A percentile compares a stretch with the other conserved stretches of the same genome.
Conservation (phyloP, 495 filamentous ascomycete species). For the Xeromyces bisporus region DNA sequence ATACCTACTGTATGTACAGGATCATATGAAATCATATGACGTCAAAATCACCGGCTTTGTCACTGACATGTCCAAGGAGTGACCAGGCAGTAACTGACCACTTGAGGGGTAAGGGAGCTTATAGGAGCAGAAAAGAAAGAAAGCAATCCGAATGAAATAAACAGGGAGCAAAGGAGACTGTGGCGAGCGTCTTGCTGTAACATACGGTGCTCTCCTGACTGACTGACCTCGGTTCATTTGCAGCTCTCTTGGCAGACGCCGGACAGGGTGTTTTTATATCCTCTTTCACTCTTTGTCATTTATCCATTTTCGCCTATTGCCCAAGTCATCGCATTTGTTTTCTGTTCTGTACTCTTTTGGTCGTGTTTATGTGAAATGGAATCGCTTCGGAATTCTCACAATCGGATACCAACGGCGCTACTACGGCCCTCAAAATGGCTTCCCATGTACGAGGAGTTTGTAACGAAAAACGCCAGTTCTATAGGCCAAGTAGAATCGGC, state of each 20-base stretch:
- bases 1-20: too few species aligned
- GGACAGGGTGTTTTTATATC: conserved; percentile 8
- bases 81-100: neutral
- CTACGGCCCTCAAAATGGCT: conserved; percentile 58
- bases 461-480: conserved; percentile 81
- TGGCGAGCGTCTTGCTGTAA: too few species aligned
- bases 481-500: conserved; percentile 88
- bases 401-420: conserved; percentile 17
- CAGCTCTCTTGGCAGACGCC: conserved; percentile 12
- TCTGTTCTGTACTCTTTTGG: neutral
- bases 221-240: conserved; percentile 4
- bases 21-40: too few species aligned
- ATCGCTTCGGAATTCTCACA: conserved; percentile 14
- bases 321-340: neutral
- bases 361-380: conserved; percentile 16
- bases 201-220: too few species aligned
- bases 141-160: neutral
- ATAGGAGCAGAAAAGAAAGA: neutral
- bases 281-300: neutral
- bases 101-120: neutral
- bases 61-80: conserved; percentile 1
- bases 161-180: too few species aligned
- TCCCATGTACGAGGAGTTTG: conserved; percentile 72
- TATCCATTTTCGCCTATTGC: neutral
- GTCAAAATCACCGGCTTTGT: too few species aligned